Percentiles rank a stretch among this genome's conserved stretches.
Evolutionary conservation across 768 basidiomycete species (phyloP).

Genomic region (Mycena polygramma): DNA sequence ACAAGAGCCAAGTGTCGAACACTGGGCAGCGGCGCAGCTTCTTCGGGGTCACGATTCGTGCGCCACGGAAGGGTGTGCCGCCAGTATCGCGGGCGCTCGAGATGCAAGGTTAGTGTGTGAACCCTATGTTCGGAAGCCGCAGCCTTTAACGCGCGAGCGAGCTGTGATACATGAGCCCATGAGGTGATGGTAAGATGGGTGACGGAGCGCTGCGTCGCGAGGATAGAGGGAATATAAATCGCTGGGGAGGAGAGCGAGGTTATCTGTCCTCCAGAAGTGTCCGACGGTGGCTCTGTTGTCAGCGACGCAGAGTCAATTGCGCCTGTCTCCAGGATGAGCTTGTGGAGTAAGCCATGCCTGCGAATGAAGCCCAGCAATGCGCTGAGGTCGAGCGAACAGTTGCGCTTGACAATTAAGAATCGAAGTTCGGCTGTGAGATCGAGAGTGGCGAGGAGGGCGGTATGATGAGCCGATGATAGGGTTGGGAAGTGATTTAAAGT

Average conservation of each 20-base stretch:
- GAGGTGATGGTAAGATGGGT: background rate
- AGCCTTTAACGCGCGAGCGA: no score
- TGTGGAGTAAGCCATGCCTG: background rate
- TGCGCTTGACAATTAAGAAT: background rate
- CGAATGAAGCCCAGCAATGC: constrained; percentile 1
- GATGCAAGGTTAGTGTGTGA: no score
- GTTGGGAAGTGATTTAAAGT: background rate
- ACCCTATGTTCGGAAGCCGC: no score
- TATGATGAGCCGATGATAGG: background rate
- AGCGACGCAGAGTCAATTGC: background rate
- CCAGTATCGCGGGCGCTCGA: no score
- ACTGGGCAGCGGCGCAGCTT: no score
- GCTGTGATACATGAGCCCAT: no score
- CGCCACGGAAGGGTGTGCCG: no score
- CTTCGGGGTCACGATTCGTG: no score
- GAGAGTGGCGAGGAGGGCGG: background rate
- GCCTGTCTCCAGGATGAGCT: background rate
- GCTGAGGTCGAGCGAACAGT: background rate
- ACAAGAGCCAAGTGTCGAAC: no score
- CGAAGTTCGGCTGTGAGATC: background rate
- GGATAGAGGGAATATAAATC: background rate
- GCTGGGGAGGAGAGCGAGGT: background rate
- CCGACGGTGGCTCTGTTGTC: background rate
- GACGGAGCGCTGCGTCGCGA: background rate
- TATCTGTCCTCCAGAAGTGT: background rate